Evolutionary conservation across 345 rosid genomes (phyloP).

Genomic region (Hibiscus trionum): DNA sequence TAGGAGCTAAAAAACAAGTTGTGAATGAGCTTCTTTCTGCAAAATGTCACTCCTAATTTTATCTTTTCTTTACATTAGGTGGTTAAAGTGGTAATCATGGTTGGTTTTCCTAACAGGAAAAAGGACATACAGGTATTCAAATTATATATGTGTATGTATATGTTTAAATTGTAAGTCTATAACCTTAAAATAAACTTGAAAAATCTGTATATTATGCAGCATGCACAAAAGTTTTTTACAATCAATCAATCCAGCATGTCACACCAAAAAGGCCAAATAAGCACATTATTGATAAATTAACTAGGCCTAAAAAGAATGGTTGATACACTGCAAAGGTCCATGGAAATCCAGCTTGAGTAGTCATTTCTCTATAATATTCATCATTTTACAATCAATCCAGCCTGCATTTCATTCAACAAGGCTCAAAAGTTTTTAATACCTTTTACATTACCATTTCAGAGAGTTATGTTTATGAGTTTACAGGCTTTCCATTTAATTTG

Average conservation of each 20-base stretch:
- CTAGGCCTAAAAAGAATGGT: background rate
- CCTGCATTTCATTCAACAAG: background rate
- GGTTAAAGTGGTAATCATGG: conserved; percentile 12
- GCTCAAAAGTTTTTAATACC: background rate
- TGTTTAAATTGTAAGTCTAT: too few species aligned
- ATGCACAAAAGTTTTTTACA: too few species aligned
- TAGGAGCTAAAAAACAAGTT: too few species aligned
- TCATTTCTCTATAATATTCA: background rate
- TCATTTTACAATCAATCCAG: background rate
- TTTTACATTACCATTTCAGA: too few species aligned
- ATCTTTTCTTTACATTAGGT: conserved; percentile 19
- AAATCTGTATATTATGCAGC: too few species aligned
- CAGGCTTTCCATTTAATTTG: conserved; percentile 67
- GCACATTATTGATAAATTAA: background rate
- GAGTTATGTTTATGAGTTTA: conserved; percentile 37
- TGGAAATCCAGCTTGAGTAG: background rate
- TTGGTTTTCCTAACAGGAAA: conserved; percentile 33
- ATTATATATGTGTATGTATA: background rate
- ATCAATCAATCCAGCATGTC: too few species aligned
- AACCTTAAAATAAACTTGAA: too few species aligned
- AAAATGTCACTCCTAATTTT: background rate
- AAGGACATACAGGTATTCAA: conserved; percentile 31
- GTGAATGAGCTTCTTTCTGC: background rate
- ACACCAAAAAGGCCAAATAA: background rate
- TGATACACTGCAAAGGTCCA: background rate